Percentiles rank a stretch among this genome's conserved stretches.
These are phyloP conservation scores for Aspergillus alliaceus DNA, from an alignment of 2,329 filamentous ascomycete genomes.

Conservation along the genomic window DNA sequence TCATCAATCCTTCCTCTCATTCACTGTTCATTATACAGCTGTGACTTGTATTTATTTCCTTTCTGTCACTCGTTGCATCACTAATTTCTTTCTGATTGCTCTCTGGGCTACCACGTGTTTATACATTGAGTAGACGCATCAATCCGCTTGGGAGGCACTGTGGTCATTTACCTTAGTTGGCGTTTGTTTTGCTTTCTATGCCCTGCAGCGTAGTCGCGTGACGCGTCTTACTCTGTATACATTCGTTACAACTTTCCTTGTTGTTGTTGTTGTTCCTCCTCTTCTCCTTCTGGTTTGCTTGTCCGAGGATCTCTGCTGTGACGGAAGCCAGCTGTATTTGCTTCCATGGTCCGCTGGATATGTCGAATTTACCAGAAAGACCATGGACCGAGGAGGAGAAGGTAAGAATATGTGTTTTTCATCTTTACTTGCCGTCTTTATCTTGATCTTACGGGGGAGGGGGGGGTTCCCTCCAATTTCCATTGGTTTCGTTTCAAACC, in stretches of 20 bases:
- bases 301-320: constrained; percentile 3
- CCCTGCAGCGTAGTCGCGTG: constrained; percentile 14
- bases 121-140: constrained; percentile 27
- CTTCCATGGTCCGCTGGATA: constrained; percentile 41
- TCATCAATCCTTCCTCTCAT: constrained; percentile 5
- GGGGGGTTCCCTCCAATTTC: not conserved
- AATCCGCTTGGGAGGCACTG: constrained; percentile 33
- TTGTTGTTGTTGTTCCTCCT: not conserved
- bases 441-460: not conserved
- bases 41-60: constrained; percentile 4
- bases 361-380: constrained; percentile 45
- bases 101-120: constrained; percentile 24
- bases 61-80: constrained; percentile 13
- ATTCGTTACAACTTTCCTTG: constrained; percentile 10
- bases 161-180: constrained; percentile 21
- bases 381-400: constrained; percentile 49
- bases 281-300: not conserved
- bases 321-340: constrained; percentile 16
- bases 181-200: constrained; percentile 10
- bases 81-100: constrained; percentile 18
- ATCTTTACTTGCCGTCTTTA: not conserved
- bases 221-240: constrained; percentile 10
- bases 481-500: not conserved
- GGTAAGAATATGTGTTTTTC: constrained; percentile 29
- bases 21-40: constrained; percentile 13